Conservation (phyloP, 2,329 filamentous ascomycete genomes). For the Pseudogymnoascus sp. region DNA sequence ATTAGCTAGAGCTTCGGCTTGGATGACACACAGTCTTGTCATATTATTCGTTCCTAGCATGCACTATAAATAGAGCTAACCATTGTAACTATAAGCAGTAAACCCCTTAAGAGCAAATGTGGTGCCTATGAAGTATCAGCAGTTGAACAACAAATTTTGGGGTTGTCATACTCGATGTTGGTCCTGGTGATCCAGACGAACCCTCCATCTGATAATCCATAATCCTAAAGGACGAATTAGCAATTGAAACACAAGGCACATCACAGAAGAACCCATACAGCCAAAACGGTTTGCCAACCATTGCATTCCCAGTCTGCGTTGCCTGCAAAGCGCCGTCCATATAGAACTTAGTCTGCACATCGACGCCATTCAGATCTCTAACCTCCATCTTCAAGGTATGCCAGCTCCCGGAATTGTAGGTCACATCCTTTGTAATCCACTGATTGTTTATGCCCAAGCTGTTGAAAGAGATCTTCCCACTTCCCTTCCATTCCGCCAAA, state of each 20-base stretch:
- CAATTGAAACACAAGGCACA: not conserved
- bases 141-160: not conserved
- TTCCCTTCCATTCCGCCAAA: constrained; percentile 53
- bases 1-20: not conserved
- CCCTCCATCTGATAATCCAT: constrained; percentile 19
- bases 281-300: constrained; percentile 40
- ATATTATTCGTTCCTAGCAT: not conserved
- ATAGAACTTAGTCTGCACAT: constrained; percentile 47
- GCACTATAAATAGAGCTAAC: not conserved
- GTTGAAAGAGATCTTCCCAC: constrained; percentile 47
- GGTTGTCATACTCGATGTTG: constrained; percentile 10
- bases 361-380: constrained; percentile 40
- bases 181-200: constrained; percentile 16
- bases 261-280: constrained; percentile 16
- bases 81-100: constrained; percentile 12
- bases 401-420: constrained; percentile 38
- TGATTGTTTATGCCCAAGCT: constrained; percentile 43
- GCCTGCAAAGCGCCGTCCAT: constrained; percentile 42
- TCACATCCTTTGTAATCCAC: constrained; percentile 40
- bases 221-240: not conserved
- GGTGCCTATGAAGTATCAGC: constrained; percentile 6
- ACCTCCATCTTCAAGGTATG: constrained; percentile 45
- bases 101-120: constrained; percentile 12
- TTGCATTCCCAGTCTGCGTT: constrained; percentile 43
- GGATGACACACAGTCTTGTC: not conserved